Evolutionary conservation across 352 stramenopile species (phyloP).

Genomic region (Poterioochromonas sp.): DNA sequence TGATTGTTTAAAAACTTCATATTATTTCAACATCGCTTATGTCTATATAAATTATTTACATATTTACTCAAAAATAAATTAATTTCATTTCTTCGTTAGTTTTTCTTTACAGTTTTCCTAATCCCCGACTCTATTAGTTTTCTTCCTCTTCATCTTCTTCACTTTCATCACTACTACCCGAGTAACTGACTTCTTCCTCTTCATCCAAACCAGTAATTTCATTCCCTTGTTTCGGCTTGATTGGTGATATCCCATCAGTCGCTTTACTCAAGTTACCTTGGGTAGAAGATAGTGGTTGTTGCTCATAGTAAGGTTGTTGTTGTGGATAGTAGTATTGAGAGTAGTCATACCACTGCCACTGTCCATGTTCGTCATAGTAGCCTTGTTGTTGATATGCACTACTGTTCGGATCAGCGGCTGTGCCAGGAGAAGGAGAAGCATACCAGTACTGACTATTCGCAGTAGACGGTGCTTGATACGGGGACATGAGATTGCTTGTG

Average conservation of each 20-base stretch:
- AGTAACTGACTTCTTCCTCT: background rate
- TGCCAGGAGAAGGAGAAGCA: too few species aligned
- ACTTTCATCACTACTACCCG: background rate
- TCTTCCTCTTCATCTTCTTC: background rate
- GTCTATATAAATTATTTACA: too few species aligned
- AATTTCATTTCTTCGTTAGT: too few species aligned
- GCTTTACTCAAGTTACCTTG: background rate
- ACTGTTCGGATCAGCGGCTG: background rate
- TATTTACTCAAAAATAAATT: too few species aligned
- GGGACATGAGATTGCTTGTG: too few species aligned
- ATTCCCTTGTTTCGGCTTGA: too few species aligned
- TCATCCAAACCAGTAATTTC: background rate
- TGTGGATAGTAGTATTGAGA: background rate
- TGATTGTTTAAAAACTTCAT: too few species aligned
- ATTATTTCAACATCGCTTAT: too few species aligned
- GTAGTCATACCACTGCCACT: background rate
- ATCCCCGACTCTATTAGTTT: too few species aligned
- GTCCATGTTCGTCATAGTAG: background rate
- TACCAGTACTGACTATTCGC: too few species aligned
- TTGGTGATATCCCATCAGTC: background rate
- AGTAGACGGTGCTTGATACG: too few species aligned
- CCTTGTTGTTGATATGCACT: background rate
- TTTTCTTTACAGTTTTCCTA: too few species aligned
- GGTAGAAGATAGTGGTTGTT: background rate
- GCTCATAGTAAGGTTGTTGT: background rate